phyloP scores from a whole-genome alignment of 1,284 basidiomycete genomes.

The Malassezia equina region DNA sequence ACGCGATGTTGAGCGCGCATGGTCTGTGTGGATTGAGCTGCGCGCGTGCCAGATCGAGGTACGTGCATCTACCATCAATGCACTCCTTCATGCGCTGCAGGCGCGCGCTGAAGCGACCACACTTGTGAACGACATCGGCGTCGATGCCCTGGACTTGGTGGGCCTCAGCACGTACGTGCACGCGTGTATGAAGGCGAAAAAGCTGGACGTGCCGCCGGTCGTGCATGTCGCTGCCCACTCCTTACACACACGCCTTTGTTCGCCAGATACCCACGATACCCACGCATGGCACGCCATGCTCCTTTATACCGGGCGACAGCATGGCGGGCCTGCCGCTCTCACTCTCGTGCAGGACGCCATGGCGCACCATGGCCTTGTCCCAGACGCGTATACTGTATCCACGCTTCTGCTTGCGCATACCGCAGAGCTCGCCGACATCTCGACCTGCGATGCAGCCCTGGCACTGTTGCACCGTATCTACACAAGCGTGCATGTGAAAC shows the following conservation, averaged over 20 bases:
- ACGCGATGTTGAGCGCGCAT: slow-evolving; percentile 3
- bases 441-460: slow-evolving; percentile 31
- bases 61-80: not conserved
- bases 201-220: not conserved
- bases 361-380: not conserved
- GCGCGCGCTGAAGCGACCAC: not conserved
- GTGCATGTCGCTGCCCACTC: slow-evolving; percentile 4
- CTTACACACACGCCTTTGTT: slow-evolving; percentile 7
- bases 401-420: slow-evolving; percentile 13
- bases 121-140: not conserved
- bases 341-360: slow-evolving; percentile 11
- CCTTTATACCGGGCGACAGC: slow-evolving; percentile 16
- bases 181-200: not conserved
- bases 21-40: slow-evolving; percentile 17
- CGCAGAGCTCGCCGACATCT: slow-evolving; percentile 12
- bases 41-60: not conserved
- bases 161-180: slow-evolving; percentile 6
- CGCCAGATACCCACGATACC: not conserved
- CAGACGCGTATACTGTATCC: slow-evolving; percentile 6
- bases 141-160: not conserved
- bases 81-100: not conserved
- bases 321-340: slow-evolving; percentile 15
- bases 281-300: slow-evolving; percentile 19
- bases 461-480: slow-evolving; percentile 17
- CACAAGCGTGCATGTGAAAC: slow-evolving; percentile 9